A percentile compares a stretch with the other conserved stretches of the same genome.
These are phyloP conservation scores for Colletotrichum sansevieriae DNA, from an alignment of 2,329 filamentous ascomycete species.

Conservation along the genomic window DNA sequence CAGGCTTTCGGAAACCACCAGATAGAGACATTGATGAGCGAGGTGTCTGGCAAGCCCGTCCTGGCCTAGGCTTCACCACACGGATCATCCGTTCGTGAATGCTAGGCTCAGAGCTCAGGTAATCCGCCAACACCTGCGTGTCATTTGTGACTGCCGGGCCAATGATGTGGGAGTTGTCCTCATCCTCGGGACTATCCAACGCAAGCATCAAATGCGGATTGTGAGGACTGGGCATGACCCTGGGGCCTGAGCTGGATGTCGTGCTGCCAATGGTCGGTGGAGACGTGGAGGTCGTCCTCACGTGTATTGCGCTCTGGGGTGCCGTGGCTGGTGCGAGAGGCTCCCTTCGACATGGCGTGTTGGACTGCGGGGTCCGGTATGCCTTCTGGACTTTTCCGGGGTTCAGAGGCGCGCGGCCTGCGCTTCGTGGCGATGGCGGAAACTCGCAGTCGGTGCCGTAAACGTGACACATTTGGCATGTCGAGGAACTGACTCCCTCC, in stretches of 20 bases:
- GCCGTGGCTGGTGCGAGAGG: conserved; percentile 21
- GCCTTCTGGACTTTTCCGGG: conserved; percentile 38
- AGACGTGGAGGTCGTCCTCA: conserved; percentile 12
- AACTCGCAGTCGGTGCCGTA: conserved; percentile 70
- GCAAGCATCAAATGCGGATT: conserved; percentile 45
- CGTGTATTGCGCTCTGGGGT: conserved; percentile 18
- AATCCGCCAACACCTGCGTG: conserved; percentile 71
- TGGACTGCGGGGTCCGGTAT: conserved; percentile 27
- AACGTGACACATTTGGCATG: conserved; percentile 69
- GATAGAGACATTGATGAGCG: conserved; percentile 24
- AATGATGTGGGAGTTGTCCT: conserved; percentile 66
- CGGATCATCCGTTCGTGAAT: conserved; percentile 49
- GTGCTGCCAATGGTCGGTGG: conserved; percentile 25
- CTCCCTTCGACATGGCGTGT: conserved; percentile 29
- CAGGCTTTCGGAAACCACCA: conserved; percentile 46
- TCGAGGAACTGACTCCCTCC: conserved; percentile 64
- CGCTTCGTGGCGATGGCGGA: conserved; percentile 48
- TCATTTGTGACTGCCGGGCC: conserved; percentile 71
- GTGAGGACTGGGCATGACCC: conserved; percentile 25
- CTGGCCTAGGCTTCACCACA: conserved; percentile 34
- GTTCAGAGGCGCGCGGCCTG: conserved; percentile 34
- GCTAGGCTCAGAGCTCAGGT: conserved; percentile 56
- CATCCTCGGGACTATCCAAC: conserved; percentile 50
- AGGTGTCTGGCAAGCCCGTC: conserved; percentile 25
- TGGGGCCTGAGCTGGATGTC: conserved; percentile 30